Conservation (phyloP, 1,139 yeast species). For the Lodderomyces elongisporus region DNA sequence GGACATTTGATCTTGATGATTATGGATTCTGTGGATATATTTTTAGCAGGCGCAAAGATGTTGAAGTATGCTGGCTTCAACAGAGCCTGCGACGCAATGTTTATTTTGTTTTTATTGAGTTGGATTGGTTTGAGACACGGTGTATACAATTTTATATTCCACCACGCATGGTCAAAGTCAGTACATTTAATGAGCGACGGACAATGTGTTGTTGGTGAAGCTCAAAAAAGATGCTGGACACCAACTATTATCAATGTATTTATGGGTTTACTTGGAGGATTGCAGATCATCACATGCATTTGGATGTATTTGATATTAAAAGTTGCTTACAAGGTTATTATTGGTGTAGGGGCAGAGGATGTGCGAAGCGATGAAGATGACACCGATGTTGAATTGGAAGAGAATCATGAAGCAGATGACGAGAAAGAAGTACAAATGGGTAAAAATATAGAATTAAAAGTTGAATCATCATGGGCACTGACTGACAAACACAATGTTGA, state of each 20-base stretch:
- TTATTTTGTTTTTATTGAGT: slow-evolving; percentile 57
- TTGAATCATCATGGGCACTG: no score
- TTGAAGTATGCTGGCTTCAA: slow-evolving; percentile 65
- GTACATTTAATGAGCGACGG: slow-evolving; percentile 33
- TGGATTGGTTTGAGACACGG: slow-evolving; percentile 79
- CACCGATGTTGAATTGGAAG: slow-evolving; percentile 25
- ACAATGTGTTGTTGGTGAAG: slow-evolving; percentile 28
- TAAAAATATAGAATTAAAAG: no score
- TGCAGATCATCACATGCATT: slow-evolving; percentile 61
- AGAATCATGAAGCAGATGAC: slow-evolving; percentile 9
- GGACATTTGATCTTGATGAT: slow-evolving; percentile 75
- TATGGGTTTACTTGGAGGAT: slow-evolving; percentile 52
- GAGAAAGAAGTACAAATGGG: slow-evolving; percentile 5
- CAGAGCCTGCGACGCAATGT: slow-evolving; percentile 61
- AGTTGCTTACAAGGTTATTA: slow-evolving; percentile 64
- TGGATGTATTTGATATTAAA: slow-evolving; percentile 75
- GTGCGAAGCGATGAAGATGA: slow-evolving; percentile 68
- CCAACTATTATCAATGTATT: slow-evolving; percentile 46
- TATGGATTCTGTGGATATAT: slow-evolving; percentile 81
- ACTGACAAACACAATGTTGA: no score
- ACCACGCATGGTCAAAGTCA: slow-evolving; percentile 41
- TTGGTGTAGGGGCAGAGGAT: slow-evolving; percentile 75
- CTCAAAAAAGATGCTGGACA: slow-evolving; percentile 54
- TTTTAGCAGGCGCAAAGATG: slow-evolving; percentile 69
- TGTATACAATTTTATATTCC: slow-evolving; percentile 62